Evolutionary conservation across 169 alveolate species (phyloP).

Genomic region (Plasmodium cynomolgi): DNA sequence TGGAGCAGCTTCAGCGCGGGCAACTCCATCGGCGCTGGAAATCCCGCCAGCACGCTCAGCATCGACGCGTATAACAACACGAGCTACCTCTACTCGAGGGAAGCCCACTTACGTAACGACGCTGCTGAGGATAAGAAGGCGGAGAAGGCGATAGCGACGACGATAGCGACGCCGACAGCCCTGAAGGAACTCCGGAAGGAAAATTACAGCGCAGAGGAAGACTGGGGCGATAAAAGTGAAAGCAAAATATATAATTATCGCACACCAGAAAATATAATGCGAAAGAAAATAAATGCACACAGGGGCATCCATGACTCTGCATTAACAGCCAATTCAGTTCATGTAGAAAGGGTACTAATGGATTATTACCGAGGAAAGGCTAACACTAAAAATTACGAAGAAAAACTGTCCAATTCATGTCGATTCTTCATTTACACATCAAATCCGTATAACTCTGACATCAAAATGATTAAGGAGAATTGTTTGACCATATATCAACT

Average conservation of each 20-base stretch:
- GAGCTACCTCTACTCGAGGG: not conserved
- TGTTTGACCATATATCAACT: conserved; percentile 48
- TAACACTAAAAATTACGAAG: conserved; percentile 15
- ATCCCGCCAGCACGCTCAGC: not conserved
- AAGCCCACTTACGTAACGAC: not conserved
- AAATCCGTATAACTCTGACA: conserved; percentile 27
- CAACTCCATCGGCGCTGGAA: not conserved
- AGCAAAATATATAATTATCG: not conserved
- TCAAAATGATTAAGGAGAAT: conserved; percentile 51
- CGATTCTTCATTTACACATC: conserved; percentile 47
- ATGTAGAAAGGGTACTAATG: not conserved
- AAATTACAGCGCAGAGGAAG: not conserved
- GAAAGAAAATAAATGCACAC: not conserved
- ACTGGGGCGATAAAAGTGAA: not conserved
- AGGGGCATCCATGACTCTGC: not conserved
- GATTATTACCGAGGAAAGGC: not conserved
- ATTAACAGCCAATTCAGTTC: not conserved
- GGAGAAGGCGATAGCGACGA: not conserved
- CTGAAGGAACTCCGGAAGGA: not conserved
- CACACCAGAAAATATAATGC: not conserved
- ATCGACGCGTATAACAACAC: not conserved
- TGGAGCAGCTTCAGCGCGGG: not conserved
- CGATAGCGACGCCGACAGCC: no score
- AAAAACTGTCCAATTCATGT: conserved; percentile 27
- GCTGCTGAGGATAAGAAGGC: not conserved